phyloP scores from a whole-genome alignment of 2,329 filamentous ascomycete genomes.

The Eurotiales sp. region DNA sequence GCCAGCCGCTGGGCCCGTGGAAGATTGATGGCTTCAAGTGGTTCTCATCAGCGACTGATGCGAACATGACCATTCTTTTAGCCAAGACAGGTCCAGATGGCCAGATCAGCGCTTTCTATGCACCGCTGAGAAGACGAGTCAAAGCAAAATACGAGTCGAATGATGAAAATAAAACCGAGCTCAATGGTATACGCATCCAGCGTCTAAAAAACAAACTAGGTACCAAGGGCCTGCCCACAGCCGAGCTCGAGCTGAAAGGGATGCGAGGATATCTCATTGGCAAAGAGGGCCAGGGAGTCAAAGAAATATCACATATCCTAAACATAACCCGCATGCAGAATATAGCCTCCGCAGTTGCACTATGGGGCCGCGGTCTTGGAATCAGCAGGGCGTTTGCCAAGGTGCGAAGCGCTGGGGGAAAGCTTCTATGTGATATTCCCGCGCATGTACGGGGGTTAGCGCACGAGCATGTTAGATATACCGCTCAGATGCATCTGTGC shows the following conservation, averaged over 20 bases:
- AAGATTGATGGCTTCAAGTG: conserved; percentile 64
- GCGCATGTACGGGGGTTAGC: conserved; percentile 40
- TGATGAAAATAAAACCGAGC: conserved; percentile 30
- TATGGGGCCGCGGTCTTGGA: conserved; percentile 38
- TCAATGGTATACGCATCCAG: conserved; percentile 66
- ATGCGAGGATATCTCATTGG: conserved; percentile 66
- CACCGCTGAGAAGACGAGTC: conserved; percentile 53
- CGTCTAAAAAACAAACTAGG: conserved; percentile 71
- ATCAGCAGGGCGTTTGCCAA: conserved; percentile 41
- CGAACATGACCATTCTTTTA: conserved; percentile 61
- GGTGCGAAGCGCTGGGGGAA: conserved; percentile 34
- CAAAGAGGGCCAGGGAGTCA: conserved; percentile 61
- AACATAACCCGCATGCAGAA: conserved; percentile 58
- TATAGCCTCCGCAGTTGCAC: conserved; percentile 34
- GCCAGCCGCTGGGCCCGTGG: conserved; percentile 53
- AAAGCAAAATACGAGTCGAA: background rate
- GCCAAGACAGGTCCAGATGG: conserved; percentile 52
- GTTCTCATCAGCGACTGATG: conserved; percentile 64
- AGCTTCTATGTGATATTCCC: conserved; percentile 35
- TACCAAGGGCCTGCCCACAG: conserved; percentile 66
- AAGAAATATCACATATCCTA: conserved; percentile 64
- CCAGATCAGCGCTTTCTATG: conserved; percentile 59
- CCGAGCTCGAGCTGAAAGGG: conserved; percentile 63
- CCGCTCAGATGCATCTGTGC: conserved; percentile 33
- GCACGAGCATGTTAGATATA: conserved; percentile 36